These are phyloP conservation scores for Phlegmacium glaucopus DNA, from an alignment of 768 basidiomycete species.

Conservation along the genomic window DNA sequence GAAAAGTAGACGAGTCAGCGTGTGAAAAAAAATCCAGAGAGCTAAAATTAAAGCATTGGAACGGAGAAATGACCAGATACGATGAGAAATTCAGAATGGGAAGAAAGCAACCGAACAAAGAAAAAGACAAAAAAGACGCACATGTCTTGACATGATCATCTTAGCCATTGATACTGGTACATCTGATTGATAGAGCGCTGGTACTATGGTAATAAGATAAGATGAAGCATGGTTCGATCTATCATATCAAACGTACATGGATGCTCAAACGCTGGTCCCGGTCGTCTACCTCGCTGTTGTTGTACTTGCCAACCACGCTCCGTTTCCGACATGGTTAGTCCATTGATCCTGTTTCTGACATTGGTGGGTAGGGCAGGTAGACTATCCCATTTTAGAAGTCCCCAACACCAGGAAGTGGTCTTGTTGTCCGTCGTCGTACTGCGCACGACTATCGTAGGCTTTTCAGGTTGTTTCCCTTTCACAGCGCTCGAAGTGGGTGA, in stretches of 20 bases:
- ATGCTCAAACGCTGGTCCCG: slow-evolving; percentile 28
- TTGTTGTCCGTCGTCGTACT: background rate
- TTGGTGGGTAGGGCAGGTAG: slow-evolving; percentile 20
- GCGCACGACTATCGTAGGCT: background rate
- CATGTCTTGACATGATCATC: slow-evolving; percentile 37
- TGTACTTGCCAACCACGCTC: slow-evolving; percentile 5
- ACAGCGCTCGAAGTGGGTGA: background rate
- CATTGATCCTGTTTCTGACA: slow-evolving; percentile 1
- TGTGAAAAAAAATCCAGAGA: background rate
- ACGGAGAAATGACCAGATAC: slow-evolving; percentile 1
- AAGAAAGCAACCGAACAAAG: slow-evolving; percentile 1
- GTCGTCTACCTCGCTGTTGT: slow-evolving; percentile 19
- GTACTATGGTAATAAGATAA: slow-evolving; percentile 15
- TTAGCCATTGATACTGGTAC: slow-evolving; percentile 36
- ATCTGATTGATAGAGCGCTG: slow-evolving; percentile 29
- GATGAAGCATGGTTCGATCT: background rate
- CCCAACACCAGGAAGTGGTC: slow-evolving; percentile 23
- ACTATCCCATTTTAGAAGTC: slow-evolving; percentile 28
- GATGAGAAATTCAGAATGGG: background rate
- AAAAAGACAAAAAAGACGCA: slow-evolving; percentile 11
- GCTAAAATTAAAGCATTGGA: background rate
- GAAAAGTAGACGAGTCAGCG: background rate
- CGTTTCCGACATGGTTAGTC: slow-evolving; percentile 9
- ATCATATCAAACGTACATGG: slow-evolving; percentile 27
- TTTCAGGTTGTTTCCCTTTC: background rate